Conservation (phyloP, 345 rosid genomes). For the Eucalyptus victrix region DNA sequence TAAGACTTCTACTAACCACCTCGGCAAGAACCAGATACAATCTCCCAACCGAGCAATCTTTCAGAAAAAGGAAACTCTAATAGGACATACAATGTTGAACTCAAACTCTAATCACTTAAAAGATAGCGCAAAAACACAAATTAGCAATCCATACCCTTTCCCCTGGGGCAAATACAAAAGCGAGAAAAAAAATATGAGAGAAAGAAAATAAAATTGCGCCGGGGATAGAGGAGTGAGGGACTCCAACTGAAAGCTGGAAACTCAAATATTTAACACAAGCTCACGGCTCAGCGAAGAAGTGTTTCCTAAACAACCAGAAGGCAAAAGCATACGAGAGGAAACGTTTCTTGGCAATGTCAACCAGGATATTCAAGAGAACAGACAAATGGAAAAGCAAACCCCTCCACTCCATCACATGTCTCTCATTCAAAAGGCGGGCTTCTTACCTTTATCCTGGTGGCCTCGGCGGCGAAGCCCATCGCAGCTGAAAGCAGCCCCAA, state of each 20-base stretch:
- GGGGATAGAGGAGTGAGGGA: background rate
- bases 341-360: background rate
- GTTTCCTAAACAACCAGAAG: background rate
- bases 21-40: background rate
- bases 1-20: background rate
- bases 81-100: background rate
- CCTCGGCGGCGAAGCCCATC: slow-evolving; percentile 87
- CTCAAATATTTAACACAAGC: background rate
- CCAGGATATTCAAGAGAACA: background rate
- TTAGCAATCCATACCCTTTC: background rate
- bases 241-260: background rate
- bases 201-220: background rate
- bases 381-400: background rate
- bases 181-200: background rate
- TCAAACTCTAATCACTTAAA: background rate
- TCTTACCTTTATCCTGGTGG: slow-evolving; percentile 61
- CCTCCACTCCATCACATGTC: background rate
- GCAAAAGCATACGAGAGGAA: background rate
- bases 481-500: slow-evolving; percentile 63
- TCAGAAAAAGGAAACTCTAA: background rate
- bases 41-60: background rate
- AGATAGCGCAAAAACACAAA: background rate
- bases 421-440: background rate
- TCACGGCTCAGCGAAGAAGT: background rate
- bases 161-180: background rate